A percentile compares a stretch with the other conserved stretches of the same genome.
phyloP scores from a whole-genome alignment of 1,139 yeast species.

The Casaregolazyma lundiana region DNA sequence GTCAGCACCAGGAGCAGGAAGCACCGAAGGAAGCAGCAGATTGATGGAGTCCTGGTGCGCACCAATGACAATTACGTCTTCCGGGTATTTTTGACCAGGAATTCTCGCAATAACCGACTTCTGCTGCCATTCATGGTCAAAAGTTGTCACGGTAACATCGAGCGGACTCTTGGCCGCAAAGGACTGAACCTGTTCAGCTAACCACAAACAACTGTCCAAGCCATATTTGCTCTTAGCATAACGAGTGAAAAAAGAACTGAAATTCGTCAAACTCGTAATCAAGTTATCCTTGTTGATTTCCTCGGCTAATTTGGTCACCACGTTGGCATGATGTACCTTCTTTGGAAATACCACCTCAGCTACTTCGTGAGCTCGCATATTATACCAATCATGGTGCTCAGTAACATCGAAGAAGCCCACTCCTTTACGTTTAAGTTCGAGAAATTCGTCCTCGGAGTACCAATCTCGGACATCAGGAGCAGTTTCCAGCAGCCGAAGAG shows the following conservation, averaged over 20 bases:
- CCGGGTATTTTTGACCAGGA: constrained; percentile 38
- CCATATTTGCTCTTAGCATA: constrained; percentile 75
- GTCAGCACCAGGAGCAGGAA: constrained; percentile 92
- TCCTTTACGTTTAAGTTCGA: constrained; percentile 49
- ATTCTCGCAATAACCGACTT: constrained; percentile 49
- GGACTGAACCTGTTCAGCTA: constrained; percentile 46
- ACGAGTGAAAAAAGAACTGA: constrained; percentile 73
- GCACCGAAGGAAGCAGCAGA: constrained; percentile 60
- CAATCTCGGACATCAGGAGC: constrained; percentile 36
- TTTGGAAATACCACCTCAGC: constrained; percentile 45
- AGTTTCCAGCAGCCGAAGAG: constrained; percentile 30
- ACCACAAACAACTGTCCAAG: constrained; percentile 67
- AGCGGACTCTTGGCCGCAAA: constrained; percentile 31
- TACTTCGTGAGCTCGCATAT: constrained; percentile 13
- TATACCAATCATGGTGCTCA: constrained; percentile 30
- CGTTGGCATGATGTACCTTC: constrained; percentile 36
- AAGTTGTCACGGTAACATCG: constrained; percentile 36
- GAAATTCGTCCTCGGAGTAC: constrained; percentile 55
- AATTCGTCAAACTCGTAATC: constrained; percentile 51
- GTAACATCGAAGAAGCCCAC: constrained; percentile 70
- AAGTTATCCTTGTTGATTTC: constrained; percentile 45
- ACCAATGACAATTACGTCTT: constrained; percentile 64
- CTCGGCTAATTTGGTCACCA: constrained; percentile 41
- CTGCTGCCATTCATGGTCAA: constrained; percentile 56
- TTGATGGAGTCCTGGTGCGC: constrained; percentile 89